Base-by-base conservation (phyloP, 768 basidiomycete genomes). In the Suillus placidus region DNA sequence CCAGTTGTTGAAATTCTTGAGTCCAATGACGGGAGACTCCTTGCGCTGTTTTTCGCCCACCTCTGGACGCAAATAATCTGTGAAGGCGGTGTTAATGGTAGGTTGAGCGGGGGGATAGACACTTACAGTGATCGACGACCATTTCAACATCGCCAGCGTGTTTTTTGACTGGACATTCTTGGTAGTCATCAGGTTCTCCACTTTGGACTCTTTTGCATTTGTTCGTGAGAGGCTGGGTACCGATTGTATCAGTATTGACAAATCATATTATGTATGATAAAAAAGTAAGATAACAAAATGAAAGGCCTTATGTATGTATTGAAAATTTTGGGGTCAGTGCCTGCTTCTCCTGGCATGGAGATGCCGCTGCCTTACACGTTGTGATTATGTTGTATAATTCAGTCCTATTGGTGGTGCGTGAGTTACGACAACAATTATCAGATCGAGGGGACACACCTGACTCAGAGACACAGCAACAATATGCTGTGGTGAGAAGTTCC, bases 1-100 rank as follows among this genome's bases (percentile, higher is more conserved):
- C 97, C 97, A 99, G 80, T 99, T 99, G 80, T 99, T 99, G 81
- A 99, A 99, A 74, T 86, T 91, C 78, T 97, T 98, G 63, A 99
- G 86, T 42, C 97, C 97, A 62, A 97, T 94, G 71, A 99, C 99
- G 51, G 95, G 94, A 7, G 96, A 98, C 20, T 91, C 88, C 68
- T 85, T 85, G 38, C 97, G 92, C 71, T 92, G 88, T 12, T 87
- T 83, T 37, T 94, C 87, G 64, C 94, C 95, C 12, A 97, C 91
- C 66, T 99, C 95, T 7, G 95, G 95, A 13, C 97, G 87, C 16
- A 88, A 85, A 76, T 99, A 98, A 78, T 99, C 97, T 97, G 69
- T 54, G 40, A 26, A 66, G 38, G 10, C 37, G 63, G 67, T 51
- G 61, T 55, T 38, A 66, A 63, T 63, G 35, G 54, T 52, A 38